phyloP scores from a whole-genome alignment of 1,284 basidiomycete genomes.

The Tremellales sp. region DNA sequence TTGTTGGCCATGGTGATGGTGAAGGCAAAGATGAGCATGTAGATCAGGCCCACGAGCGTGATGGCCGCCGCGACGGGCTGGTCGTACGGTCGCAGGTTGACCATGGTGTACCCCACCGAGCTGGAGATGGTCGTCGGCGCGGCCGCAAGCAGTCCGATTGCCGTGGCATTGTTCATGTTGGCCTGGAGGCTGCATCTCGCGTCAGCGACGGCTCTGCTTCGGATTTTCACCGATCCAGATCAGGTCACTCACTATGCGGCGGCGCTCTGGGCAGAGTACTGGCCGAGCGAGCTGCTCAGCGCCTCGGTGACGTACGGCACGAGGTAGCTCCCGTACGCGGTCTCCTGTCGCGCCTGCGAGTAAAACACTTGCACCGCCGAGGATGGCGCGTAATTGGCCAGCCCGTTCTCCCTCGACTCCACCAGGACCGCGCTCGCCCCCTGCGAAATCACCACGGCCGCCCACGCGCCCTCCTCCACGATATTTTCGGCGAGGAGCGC shows the following conservation, averaged over 20 bases:
- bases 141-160: constrained; percentile 51
- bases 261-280: constrained; percentile 26
- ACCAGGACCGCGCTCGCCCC: constrained; percentile 31
- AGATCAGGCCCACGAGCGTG: constrained; percentile 64
- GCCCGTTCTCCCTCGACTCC: constrained; percentile 31
- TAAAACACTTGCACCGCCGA: constrained; percentile 40
- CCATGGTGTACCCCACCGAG: constrained; percentile 55
- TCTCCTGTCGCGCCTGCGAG: constrained; percentile 48
- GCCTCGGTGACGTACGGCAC: constrained; percentile 34
- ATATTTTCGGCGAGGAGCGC: constrained; percentile 29
- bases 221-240: not conserved
- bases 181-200: constrained; percentile 21
- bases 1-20: constrained; percentile 51
- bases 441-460: constrained; percentile 36
- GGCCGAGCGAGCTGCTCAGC: constrained; percentile 25
- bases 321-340: constrained; percentile 43
- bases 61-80: constrained; percentile 67
- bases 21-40: constrained; percentile 58
- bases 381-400: constrained; percentile 31
- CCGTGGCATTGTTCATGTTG: constrained; percentile 49
- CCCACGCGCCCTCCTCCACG: constrained; percentile 45
- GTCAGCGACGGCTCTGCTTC: not conserved
- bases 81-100: constrained; percentile 62
- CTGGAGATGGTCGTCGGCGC: constrained; percentile 60
- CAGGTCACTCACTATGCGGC: constrained; percentile 30